These are phyloP conservation scores for Podila minutissima DNA, from an alignment of 192 early-diverging fungal genomes.

Conservation along the genomic window DNA sequence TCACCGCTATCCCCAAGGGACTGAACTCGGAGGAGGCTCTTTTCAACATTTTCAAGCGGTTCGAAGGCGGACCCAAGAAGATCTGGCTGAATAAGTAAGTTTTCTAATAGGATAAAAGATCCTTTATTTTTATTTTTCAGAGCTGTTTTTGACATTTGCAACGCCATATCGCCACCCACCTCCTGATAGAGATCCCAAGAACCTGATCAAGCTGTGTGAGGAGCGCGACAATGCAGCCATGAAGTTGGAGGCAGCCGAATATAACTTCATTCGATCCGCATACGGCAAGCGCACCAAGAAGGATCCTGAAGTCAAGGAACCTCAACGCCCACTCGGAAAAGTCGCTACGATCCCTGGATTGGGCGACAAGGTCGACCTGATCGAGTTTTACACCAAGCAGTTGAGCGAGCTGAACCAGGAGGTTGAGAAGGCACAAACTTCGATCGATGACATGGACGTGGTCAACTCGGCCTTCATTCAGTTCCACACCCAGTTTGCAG, in stretches of 20 bases:
- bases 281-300: slow-evolving; percentile 18
- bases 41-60: slow-evolving; percentile 62
- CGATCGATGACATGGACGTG: slow-evolving; percentile 5
- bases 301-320: slow-evolving; percentile 13
- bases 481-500: slow-evolving; percentile 79
- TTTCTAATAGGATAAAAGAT: neutral
- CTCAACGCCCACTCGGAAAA: slow-evolving; percentile 68
- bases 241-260: slow-evolving; percentile 63
- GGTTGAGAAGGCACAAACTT: slow-evolving; percentile 51
- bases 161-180: neutral
- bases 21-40: slow-evolving; percentile 61
- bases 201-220: slow-evolving; percentile 56
- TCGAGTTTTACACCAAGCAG: slow-evolving; percentile 55
- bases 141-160: neutral
- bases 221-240: slow-evolving; percentile 60
- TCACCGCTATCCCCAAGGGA: slow-evolving; percentile 73
- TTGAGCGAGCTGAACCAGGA: slow-evolving; percentile 56
- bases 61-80: slow-evolving; percentile 73
- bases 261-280: slow-evolving; percentile 30
- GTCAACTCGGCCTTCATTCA: slow-evolving; percentile 82
- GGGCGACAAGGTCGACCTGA: slow-evolving; percentile 74
- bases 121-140: slow-evolving; percentile 10
- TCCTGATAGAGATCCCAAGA: slow-evolving; percentile 47
- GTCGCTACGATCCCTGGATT: slow-evolving; percentile 54
- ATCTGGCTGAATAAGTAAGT: slow-evolving; percentile 70